phyloP scores from a whole-genome alignment of 805 yeast genomes.

The Yarrowia hollandica region DNA sequence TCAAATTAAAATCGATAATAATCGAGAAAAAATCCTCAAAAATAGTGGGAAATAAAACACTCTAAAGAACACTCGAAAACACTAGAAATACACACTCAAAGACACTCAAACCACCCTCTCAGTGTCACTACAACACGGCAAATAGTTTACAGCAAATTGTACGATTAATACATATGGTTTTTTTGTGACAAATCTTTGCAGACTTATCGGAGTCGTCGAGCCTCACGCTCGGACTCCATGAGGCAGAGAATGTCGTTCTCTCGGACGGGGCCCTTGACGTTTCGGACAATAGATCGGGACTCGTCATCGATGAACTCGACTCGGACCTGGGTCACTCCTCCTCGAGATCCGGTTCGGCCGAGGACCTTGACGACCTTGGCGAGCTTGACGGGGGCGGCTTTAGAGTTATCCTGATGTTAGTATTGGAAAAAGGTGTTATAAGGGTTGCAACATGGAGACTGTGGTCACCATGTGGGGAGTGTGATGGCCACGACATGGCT shows the following conservation, averaged over 20 bases:
- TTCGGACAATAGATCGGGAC: slow-evolving; percentile 94
- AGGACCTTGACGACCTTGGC: slow-evolving; percentile 99
- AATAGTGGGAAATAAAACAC: too few relatives aligned
- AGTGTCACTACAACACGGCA: not conserved
- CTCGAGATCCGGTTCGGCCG: slow-evolving; percentile 99
- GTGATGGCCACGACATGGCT: not conserved
- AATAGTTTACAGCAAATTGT: not conserved
- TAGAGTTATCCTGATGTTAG: slow-evolving; percentile 28
- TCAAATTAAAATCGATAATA: too few relatives aligned
- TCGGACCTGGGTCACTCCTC: slow-evolving; percentile 99
- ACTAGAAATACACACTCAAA: not conserved
- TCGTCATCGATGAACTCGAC: slow-evolving; percentile 95
- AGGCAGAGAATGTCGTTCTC: slow-evolving; percentile 97
- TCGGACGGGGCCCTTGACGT: slow-evolving; percentile 97
- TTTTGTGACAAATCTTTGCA: slow-evolving; percentile 9
- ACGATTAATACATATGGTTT: slow-evolving; percentile 28
- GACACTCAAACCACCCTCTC: too few relatives aligned
- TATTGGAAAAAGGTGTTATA: too few relatives aligned
- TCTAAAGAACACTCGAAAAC: too few relatives aligned
- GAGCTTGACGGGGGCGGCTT: slow-evolving; percentile 79
- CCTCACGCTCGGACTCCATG: slow-evolving; percentile 99
- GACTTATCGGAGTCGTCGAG: slow-evolving; percentile 53
- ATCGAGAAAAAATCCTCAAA: too few relatives aligned
- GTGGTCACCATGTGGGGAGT: not conserved
- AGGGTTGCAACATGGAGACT: not conserved